These are phyloP conservation scores for Hypoxylon trugodes DNA, from an alignment of 495 filamentous ascomycete genomes.

Conservation along the genomic window DNA sequence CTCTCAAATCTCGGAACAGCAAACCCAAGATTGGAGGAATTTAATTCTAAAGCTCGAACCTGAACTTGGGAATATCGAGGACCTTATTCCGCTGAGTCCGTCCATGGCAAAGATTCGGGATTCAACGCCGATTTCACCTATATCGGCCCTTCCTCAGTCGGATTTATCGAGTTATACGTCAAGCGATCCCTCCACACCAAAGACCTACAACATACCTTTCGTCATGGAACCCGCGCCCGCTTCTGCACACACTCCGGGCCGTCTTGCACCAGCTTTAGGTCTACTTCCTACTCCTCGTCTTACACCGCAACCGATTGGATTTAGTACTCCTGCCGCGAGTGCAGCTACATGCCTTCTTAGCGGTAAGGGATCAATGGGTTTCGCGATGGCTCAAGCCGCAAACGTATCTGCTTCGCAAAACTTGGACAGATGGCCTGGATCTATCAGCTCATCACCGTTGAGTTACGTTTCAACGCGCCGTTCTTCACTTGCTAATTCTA, in stretches of 20 bases:
- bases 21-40: conserved; percentile 72
- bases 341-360: conserved; percentile 62
- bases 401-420: conserved; percentile 65
- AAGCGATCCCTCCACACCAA: conserved; percentile 49
- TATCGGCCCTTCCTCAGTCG: conserved; percentile 21
- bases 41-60: conserved; percentile 82
- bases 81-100: conserved; percentile 47
- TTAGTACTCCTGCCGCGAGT: conserved; percentile 93
- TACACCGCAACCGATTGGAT: conserved; percentile 77
- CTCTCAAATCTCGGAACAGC: conserved; percentile 50
- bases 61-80: conserved; percentile 72
- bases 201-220: conserved; percentile 57
- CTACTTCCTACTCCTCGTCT: conserved; percentile 81
- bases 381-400: conserved; percentile 81
- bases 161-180: conserved; percentile 22
- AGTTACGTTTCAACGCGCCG: conserved; percentile 70
- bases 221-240: conserved; percentile 69
- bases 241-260: conserved; percentile 60
- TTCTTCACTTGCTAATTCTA: conserved; percentile 78
- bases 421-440: conserved; percentile 67
- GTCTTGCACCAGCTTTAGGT: conserved; percentile 62
- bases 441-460: conserved; percentile 61
- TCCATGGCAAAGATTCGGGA: conserved; percentile 34
- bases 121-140: conserved; percentile 45
- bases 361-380: conserved; percentile 69